Evolutionary conservation across 2,329 filamentous ascomycete genomes (phyloP).

Genomic region (Sphaerulina vaccinii): DNA sequence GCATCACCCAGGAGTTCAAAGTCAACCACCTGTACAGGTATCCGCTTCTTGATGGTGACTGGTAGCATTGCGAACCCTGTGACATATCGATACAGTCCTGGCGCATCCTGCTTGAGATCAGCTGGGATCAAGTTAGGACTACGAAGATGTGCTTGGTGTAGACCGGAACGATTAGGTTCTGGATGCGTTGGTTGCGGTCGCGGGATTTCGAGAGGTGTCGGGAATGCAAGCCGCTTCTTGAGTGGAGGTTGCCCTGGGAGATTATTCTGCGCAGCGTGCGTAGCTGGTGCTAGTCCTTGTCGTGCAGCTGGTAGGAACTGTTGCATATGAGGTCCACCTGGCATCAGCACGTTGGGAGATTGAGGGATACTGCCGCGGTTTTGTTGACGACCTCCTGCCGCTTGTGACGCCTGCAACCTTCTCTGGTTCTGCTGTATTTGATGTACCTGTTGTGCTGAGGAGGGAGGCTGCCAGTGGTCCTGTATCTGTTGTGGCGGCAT

Average conservation of each 20-base stretch:
- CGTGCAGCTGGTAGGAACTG: not conserved
- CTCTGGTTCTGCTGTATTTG: constrained; percentile 10
- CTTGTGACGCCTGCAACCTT: not conserved
- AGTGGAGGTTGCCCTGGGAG: not conserved
- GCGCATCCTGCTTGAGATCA: constrained; percentile 1
- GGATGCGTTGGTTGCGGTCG: constrained; percentile 42
- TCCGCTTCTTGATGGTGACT: constrained; percentile 32
- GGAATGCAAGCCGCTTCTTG: constrained; percentile 20
- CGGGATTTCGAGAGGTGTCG: constrained; percentile 25
- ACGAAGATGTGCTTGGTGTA: constrained; percentile 60
- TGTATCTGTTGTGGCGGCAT: not conserved
- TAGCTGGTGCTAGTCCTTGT: not conserved
- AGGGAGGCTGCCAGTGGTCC: not conserved
- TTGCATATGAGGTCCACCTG: not conserved
- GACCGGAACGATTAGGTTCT: constrained; percentile 48
- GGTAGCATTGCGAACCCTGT: constrained; percentile 54
- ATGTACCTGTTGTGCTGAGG: constrained; percentile 7
- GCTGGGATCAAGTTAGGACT: constrained; percentile 47
- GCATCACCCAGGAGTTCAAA: constrained; percentile 49
- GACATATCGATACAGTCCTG: constrained; percentile 57
- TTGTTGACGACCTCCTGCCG: not conserved
- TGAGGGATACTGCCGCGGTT: not conserved
- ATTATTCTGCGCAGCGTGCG: not conserved
- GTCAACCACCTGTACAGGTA: constrained; percentile 44
- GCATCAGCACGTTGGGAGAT: not conserved